A percentile compares a stretch with the other conserved stretches of the same genome.
Conservation (phyloP, 306 rosid genomes). For the Echinosophora koreensis region DNA sequence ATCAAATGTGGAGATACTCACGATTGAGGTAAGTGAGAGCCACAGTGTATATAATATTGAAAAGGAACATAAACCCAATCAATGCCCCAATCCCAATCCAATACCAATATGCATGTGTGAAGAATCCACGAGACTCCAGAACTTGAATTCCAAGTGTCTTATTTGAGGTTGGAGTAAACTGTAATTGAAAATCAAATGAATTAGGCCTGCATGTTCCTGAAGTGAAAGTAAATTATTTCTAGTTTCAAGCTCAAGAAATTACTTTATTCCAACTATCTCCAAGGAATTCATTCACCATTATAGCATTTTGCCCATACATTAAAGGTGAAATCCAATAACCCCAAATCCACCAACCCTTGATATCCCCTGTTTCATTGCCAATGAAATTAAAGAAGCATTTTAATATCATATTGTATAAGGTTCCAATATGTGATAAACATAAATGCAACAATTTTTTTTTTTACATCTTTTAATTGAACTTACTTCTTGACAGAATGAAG, state of each 20-base stretch:
- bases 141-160: slow-evolving; percentile 56
- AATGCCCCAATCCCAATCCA: slow-evolving; percentile 67
- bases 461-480: background rate
- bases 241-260: slow-evolving; percentile 42
- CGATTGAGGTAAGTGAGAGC: slow-evolving; percentile 60
- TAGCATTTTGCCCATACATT: slow-evolving; percentile 69
- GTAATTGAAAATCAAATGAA: slow-evolving; percentile 20
- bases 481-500: slow-evolving; percentile 58
- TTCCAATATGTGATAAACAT: slow-evolving; percentile 3
- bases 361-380: slow-evolving; percentile 54
- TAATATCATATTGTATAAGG: slow-evolving; percentile 1
- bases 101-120: slow-evolving; percentile 60
- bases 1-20: slow-evolving; percentile 49
- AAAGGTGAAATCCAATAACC: slow-evolving; percentile 69
- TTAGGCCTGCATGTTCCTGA: background rate
- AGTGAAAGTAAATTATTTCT: slow-evolving; percentile 11
- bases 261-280: slow-evolving; percentile 66
- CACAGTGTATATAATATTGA: slow-evolving; percentile 46
- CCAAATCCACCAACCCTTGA: slow-evolving; percentile 69
- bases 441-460: background rate
- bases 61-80: slow-evolving; percentile 52
- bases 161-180: slow-evolving; percentile 47
- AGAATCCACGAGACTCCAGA: slow-evolving; percentile 60
- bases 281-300: slow-evolving; percentile 65
- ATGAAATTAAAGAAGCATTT: slow-evolving; percentile 41